phyloP scores from a whole-genome alignment of 75 land plant genomes.

The Cupressus sempervirens region DNA sequence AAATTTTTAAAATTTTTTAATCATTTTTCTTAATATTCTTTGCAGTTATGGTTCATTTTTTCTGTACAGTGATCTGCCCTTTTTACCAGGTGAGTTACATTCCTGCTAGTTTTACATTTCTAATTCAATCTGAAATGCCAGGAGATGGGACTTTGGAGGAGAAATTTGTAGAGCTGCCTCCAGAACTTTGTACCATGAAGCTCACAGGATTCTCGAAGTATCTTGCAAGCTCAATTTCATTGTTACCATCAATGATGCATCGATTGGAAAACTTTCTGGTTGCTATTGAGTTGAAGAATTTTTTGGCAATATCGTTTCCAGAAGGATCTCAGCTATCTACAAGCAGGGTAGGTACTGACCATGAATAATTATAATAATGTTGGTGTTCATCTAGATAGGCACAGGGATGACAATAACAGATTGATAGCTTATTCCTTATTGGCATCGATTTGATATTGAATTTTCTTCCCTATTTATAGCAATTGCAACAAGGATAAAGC shows the following conservation, averaged over 20 bases:
- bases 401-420: too few species aligned
- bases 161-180: slow-evolving; percentile 79
- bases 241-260: slow-evolving; percentile 94
- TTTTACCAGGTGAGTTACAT: neutral
- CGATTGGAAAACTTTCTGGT: slow-evolving; percentile 76
- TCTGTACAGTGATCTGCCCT: neutral
- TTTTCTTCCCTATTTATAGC: neutral
- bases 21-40: neutral
- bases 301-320: slow-evolving; percentile 45
- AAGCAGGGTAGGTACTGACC: slow-evolving; percentile 34
- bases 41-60: neutral
- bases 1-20: neutral
- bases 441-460: neutral
- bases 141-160: slow-evolving; percentile 44
- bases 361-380: neutral
- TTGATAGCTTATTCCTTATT: neutral
- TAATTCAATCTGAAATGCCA: slow-evolving; percentile 9
- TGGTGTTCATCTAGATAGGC: neutral
- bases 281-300: slow-evolving; percentile 67
- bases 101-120: neutral
- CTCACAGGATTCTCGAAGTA: slow-evolving; percentile 63
- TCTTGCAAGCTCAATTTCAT: slow-evolving; percentile 63
- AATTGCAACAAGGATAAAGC: neutral
- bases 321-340: slow-evolving; percentile 60
- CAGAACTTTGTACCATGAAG: slow-evolving; percentile 77